Conservation (phyloP, 176 grass and related monocot genomes). For the Oryza meyeriana region DNA sequence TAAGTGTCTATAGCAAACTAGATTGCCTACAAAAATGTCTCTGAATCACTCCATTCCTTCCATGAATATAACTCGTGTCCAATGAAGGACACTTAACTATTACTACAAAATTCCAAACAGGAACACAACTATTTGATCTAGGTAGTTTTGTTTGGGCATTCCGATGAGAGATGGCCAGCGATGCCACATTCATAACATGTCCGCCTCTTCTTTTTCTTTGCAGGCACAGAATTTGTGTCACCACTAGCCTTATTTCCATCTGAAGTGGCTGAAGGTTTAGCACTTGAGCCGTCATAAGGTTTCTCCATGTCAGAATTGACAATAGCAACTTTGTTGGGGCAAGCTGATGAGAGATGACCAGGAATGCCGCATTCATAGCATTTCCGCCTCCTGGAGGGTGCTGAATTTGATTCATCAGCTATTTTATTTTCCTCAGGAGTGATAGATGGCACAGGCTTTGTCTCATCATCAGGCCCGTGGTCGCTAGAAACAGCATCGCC, state of each 20-base stretch:
- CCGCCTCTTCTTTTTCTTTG: slow-evolving; percentile 73
- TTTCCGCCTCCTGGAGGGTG: slow-evolving; percentile 51
- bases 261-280: background rate
- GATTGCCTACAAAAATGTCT: slow-evolving; percentile 6
- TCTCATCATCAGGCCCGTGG: slow-evolving; percentile 13
- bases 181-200: slow-evolving; percentile 80
- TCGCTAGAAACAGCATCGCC: slow-evolving; percentile 18
- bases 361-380: slow-evolving; percentile 68
- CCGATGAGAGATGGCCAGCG: slow-evolving; percentile 72
- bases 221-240: slow-evolving; percentile 26
- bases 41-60: background rate
- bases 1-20: background rate
- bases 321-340: slow-evolving; percentile 52
- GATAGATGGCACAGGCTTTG: slow-evolving; percentile 21
- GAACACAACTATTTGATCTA: slow-evolving; percentile 21
- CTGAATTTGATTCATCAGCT: slow-evolving; percentile 34
- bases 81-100: background rate
- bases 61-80: background rate
- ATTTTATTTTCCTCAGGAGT: slow-evolving; percentile 11
- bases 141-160: slow-evolving; percentile 64
- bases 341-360: slow-evolving; percentile 70
- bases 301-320: background rate
- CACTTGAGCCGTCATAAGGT: slow-evolving; percentile 18
- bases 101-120: background rate
- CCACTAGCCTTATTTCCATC: slow-evolving; percentile 25